Conservation (phyloP, 495 filamentous ascomycete species). For the Parmelia sp. region DNA sequence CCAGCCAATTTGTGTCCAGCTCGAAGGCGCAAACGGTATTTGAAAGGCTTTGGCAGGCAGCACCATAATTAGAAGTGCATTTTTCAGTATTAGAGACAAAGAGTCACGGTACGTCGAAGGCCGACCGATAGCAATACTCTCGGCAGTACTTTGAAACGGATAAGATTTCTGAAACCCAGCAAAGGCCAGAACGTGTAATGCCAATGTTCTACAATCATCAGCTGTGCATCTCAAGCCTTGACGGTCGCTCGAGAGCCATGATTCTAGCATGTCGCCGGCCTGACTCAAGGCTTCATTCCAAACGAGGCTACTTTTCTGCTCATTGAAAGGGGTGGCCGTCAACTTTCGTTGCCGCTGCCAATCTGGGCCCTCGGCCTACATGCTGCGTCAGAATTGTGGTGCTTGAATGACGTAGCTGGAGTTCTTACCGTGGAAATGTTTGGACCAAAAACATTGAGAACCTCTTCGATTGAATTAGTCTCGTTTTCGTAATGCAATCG, state of each 20-base stretch:
- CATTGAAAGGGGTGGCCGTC: conserved; percentile 39
- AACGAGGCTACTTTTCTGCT: conserved; percentile 37
- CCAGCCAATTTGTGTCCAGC: neutral
- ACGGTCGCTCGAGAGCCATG: conserved; percentile 30
- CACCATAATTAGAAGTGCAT: neutral
- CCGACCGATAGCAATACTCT: conserved; percentile 12
- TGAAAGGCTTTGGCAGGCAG: neutral
- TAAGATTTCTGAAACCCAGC: conserved; percentile 35
- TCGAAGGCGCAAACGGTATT: neutral
- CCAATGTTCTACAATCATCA: conserved; percentile 33
- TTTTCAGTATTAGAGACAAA: conserved; percentile 24
- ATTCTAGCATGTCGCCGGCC: conserved; percentile 34
- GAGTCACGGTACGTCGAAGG: conserved; percentile 27
- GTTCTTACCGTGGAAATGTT: neutral
- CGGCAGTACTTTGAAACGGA: conserved; percentile 30
- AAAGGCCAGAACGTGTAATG: conserved; percentile 34
- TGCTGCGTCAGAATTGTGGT: neutral
- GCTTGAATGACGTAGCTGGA: conserved; percentile 11
- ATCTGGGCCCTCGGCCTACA: conserved; percentile 31
- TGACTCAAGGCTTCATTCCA: conserved; percentile 39
- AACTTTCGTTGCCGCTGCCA: conserved; percentile 40
- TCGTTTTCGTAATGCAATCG: neutral
- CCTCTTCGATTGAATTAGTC: neutral
- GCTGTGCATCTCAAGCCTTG: conserved; percentile 23
- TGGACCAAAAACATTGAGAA: neutral